A percentile compares a stretch with the other conserved stretches of the same genome.
phyloP scores from a whole-genome alignment of 306 rosid species.

The Trifolium subterraneum region DNA sequence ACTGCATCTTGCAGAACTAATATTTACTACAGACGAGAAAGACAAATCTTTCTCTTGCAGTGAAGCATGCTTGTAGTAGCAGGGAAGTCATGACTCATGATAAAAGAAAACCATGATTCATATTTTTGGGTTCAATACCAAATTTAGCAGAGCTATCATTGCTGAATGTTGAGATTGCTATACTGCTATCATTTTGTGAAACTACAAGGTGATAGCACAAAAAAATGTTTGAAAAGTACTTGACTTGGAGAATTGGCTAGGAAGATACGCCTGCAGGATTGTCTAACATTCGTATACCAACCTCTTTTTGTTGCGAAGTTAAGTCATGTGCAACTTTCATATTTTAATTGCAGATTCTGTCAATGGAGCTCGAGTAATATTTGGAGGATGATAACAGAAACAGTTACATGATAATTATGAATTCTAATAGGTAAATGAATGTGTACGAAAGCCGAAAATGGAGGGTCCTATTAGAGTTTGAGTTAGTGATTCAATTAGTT shows the following conservation, averaged over 20 bases:
- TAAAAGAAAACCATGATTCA: neutral
- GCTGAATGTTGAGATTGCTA: neutral
- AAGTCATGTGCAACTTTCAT: neutral
- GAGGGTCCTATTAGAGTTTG: neutral
- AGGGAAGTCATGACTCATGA: neutral
- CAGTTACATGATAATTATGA: no score
- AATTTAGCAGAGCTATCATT: neutral
- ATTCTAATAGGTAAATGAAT: no score
- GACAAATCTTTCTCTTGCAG: neutral
- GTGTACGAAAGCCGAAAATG: no score
- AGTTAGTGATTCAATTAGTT: neutral
- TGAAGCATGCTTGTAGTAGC: neutral
- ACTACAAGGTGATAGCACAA: neutral
- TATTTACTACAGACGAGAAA: no score
- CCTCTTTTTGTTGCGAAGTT: neutral
- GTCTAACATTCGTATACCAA: neutral
- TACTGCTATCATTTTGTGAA: neutral
- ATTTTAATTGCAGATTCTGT: neutral
- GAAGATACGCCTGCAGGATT: conserved; percentile 2
- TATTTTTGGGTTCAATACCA: neutral
- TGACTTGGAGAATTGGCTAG: neutral
- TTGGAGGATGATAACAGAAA: no score
- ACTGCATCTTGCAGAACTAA: no score
- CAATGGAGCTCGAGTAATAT: neutral
- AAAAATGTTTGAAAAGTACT: neutral